Conservation (phyloP, 1,284 basidiomycete species). For the Volvariella volvacea region DNA sequence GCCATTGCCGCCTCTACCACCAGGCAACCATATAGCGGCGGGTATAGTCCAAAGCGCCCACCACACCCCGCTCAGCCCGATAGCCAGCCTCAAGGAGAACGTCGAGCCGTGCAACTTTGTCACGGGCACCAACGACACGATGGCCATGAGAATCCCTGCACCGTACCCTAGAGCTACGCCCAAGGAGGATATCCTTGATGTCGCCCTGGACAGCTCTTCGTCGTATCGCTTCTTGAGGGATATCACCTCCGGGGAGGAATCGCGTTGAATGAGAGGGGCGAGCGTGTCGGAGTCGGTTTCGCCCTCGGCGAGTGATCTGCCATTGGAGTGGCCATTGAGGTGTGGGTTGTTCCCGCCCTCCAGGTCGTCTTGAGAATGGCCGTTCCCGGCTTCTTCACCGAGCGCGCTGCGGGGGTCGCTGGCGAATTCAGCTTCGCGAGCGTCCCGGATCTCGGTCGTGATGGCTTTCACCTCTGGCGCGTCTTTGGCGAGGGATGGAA, state of each 20-base stretch:
- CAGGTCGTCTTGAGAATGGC: not conserved
- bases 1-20: constrained; percentile 12
- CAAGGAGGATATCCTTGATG: constrained; percentile 72
- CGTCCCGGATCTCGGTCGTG: constrained; percentile 27
- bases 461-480: constrained; percentile 54
- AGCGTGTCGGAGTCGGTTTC: constrained; percentile 4
- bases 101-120: constrained; percentile 62
- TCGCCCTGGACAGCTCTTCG: constrained; percentile 57
- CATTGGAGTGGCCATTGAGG: not conserved
- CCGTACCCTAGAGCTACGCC: constrained; percentile 83
- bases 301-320: not conserved
- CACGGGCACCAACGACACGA: constrained; percentile 71
- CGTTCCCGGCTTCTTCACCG: not conserved
- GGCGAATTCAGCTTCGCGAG: constrained; percentile 11
- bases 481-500: constrained; percentile 69
- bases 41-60: constrained; percentile 80
- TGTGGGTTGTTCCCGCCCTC: not conserved
- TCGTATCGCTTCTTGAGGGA: constrained; percentile 30
- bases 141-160: constrained; percentile 66
- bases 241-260: not conserved
- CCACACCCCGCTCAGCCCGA: constrained; percentile 78
- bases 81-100: constrained; percentile 67
- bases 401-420: not conserved
- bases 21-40: constrained; percentile 66
- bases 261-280: not conserved